Base-by-base conservation (phyloP, 192 early-diverging fungal species). In the Mortierella hygrophila region DNA sequence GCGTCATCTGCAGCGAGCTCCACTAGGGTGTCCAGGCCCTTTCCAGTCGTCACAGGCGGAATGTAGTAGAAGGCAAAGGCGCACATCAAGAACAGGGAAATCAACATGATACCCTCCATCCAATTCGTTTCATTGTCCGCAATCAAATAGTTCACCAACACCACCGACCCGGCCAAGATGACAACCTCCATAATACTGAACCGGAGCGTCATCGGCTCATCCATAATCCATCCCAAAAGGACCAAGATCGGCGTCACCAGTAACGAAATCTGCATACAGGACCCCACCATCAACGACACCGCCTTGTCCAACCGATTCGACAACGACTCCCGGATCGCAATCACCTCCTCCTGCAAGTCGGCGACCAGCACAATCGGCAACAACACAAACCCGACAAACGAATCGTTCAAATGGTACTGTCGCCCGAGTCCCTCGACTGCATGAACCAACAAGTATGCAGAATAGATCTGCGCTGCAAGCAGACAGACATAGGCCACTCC, bases 301-400 rank as follows among this genome's bases (percentile, higher is more conserved):
- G 76, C 49, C 44, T 78, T 78, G 38, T 78, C 54, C 35, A 77
- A 35, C 6, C 44, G 63, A 40, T 68, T 71, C 47, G 72, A 44
- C 9, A 40, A 13, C 1, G 75, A 76, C 63, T 77, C 85, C 90
- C 32, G 92, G 93, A 88, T 95, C 95, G 74, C 95, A 92, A 60
- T 75, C 5, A 87, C 80, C 21, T 81, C 79, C 57, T 87, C 85
- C n/a, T 87, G 79, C 42, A 87, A n/a, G 49, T 87, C 85, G 18
- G 80, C 80, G 8, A 87, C 63, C 46, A 80, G 94, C 92, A 98
- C 97, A 78, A 98, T 93, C 2, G 98, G 98, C 60, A 99, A 75
- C 40, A 99, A 81, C 44, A 99, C 94, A 83, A 98, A 94, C 21
- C 98, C 98, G 26, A 99, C 95, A 92, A 99, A 99, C 29, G 94